A percentile compares a stretch with the other conserved stretches of the same genome.
Evolutionary conservation across 139 green algal species (phyloP).

Genomic region (Medakamo hakoo): DNA sequence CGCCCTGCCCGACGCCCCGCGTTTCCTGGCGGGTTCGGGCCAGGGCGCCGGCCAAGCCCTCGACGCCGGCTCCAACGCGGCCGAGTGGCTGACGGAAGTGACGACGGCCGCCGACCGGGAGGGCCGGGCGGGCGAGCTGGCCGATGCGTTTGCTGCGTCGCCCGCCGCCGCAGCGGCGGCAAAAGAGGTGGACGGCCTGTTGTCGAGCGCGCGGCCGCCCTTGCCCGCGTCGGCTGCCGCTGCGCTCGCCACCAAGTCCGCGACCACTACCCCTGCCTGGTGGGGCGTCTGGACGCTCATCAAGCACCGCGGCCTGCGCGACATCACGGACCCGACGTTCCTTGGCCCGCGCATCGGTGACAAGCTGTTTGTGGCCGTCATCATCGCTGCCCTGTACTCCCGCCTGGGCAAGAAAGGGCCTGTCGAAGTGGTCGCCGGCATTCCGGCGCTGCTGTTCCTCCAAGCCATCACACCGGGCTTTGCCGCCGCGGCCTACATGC

Average conservation of each 20-base stretch:
- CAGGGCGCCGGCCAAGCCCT: too few species aligned
- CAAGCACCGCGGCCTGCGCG: conserved; percentile 50
- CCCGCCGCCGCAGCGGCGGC: not conserved
- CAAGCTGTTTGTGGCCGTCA: conserved; percentile 31
- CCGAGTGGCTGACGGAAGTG: conserved; percentile 36
- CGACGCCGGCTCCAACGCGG: too few species aligned
- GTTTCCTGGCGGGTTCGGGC: not conserved
- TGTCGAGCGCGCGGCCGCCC: too few species aligned
- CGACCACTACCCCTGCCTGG: conserved; percentile 58
- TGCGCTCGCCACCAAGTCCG: conserved; percentile 31
- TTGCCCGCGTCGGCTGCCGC: too few species aligned
- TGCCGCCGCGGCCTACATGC: conserved; percentile 57
- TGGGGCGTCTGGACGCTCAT: conserved; percentile 40
- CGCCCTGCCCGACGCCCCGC: too few species aligned
- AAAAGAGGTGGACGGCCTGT: not conserved
- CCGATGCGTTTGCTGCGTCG: not conserved
- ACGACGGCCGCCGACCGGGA: conserved; percentile 13
- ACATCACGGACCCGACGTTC: conserved; percentile 38
- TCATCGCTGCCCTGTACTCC: conserved; percentile 40
- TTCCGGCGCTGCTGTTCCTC: conserved; percentile 63
- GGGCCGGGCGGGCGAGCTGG: conserved; percentile 1
- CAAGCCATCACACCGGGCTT: conserved; percentile 49
- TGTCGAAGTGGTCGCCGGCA: conserved; percentile 28
- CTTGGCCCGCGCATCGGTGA: conserved; percentile 53
- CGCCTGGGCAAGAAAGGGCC: conserved; percentile 1